phyloP scores from a whole-genome alignment of 2,329 filamentous ascomycete genomes.

The Daldinia sp. region DNA sequence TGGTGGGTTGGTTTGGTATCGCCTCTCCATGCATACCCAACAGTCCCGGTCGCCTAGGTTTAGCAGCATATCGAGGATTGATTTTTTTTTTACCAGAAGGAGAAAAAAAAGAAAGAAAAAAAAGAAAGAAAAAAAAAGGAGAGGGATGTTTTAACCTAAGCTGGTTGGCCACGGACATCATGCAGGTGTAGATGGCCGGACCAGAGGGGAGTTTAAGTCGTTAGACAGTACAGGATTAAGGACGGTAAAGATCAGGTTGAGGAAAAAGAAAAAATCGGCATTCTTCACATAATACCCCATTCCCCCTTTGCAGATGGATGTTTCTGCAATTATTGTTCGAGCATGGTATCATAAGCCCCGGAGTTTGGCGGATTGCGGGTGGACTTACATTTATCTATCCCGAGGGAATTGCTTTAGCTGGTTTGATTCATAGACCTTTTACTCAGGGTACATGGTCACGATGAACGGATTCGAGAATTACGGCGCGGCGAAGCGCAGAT shows the following conservation, averaged over 20 bases:
- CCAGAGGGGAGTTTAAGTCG: neutral
- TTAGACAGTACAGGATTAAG: slow-evolving; percentile 32
- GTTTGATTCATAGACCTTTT: slow-evolving; percentile 24
- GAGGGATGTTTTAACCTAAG: neutral
- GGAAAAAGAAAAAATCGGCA: slow-evolving; percentile 18
- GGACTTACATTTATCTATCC: slow-evolving; percentile 12
- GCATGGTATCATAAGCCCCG: slow-evolving; percentile 29
- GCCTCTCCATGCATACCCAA: neutral
- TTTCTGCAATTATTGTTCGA: slow-evolving; percentile 8
- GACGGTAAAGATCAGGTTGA: slow-evolving; percentile 26
- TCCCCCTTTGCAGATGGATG: slow-evolving; percentile 11
- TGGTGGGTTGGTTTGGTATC: neutral
- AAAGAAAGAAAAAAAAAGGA: slow-evolving; percentile 4
- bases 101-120: no score
- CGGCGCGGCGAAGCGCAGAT: slow-evolving; percentile 11
- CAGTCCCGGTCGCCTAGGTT: neutral
- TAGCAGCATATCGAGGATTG: slow-evolving; percentile 12
- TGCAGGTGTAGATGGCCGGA: slow-evolving; percentile 5
- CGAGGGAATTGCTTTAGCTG: slow-evolving; percentile 13
- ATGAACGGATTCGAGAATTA: slow-evolving; percentile 10
- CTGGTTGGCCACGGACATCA: slow-evolving; percentile 1
- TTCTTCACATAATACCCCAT: slow-evolving; percentile 38
- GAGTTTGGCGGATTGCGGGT: slow-evolving; percentile 29
- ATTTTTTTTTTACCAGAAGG: no score
- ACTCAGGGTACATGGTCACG: slow-evolving; percentile 22